Evolutionary conservation across 148 eudicot genomes (phyloP).

Genomic region (Rhododendron vialii): DNA sequence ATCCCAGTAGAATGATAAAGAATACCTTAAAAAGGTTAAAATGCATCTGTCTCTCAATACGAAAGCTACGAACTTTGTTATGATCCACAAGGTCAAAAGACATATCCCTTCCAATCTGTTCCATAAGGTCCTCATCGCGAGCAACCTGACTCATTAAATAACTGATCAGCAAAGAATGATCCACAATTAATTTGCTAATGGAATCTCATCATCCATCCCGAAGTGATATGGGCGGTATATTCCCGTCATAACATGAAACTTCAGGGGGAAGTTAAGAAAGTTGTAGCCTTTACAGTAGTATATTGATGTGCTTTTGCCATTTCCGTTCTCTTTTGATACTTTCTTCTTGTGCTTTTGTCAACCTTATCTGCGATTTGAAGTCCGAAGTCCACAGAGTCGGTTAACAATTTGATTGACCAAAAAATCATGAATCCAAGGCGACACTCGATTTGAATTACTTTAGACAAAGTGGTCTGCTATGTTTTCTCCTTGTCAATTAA

Average conservation of each 20-base stretch:
- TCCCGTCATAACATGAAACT: background rate
- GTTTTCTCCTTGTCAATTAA: no score
- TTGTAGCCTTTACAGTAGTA: conserved; percentile 70
- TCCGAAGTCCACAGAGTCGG: no score
- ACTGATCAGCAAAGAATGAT: background rate
- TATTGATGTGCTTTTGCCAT: conserved; percentile 80
- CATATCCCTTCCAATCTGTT: conserved; percentile 71
- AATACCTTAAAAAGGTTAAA: conserved; percentile 71
- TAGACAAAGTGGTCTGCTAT: no score
- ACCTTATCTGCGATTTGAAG: no score
- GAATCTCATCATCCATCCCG: background rate
- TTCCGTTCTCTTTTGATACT: conserved; percentile 61
- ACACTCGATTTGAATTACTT: no score
- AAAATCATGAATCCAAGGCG: no score
- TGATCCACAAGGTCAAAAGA: conserved; percentile 90
- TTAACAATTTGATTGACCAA: no score
- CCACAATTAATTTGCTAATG: background rate
- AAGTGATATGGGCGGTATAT: no score
- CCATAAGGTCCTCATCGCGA: conserved; percentile 63
- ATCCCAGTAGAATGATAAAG: background rate
- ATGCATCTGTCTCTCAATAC: conserved; percentile 60
- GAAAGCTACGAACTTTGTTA: conserved; percentile 66
- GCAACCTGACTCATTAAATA: conserved; percentile 51
- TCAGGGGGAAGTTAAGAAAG: background rate
- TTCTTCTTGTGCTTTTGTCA: conserved; percentile 45